Evolutionary conservation across 179 eudicot genomes (phyloP).

Genomic region (Sideroxylon spinosum): DNA sequence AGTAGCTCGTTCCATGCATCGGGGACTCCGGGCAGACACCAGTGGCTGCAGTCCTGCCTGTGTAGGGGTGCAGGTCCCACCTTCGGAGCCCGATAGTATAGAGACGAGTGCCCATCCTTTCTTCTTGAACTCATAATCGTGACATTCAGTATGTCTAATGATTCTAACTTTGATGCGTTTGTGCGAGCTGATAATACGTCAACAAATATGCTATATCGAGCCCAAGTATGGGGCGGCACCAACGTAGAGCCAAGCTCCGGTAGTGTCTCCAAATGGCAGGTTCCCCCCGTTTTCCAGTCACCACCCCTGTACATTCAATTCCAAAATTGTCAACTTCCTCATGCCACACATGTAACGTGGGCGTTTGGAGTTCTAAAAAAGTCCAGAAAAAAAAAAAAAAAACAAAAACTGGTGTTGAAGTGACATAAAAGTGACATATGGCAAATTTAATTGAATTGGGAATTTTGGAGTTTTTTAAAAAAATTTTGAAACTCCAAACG

Average conservation of each 20-base stretch:
- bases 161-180: conserved; percentile 18
- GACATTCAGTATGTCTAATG: conserved; percentile 43
- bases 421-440: too few species aligned
- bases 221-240: conserved; percentile 52
- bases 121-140: conserved; percentile 59
- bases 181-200: conserved; percentile 33
- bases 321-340: neutral
- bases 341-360: neutral
- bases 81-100: conserved; percentile 57
- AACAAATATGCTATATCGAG: conserved; percentile 35
- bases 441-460: too few species aligned
- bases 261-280: conserved; percentile 76
- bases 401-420: too few species aligned
- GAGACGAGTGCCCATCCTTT: conserved; percentile 79
- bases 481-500: too few species aligned
- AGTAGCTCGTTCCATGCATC: conserved; percentile 85
- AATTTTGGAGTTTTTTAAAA: too few species aligned
- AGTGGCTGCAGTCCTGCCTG: conserved; percentile 87
- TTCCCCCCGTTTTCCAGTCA: conserved; percentile 74
- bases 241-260: conserved; percentile 56
- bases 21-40: conserved; percentile 91
- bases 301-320: conserved; percentile 57
- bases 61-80: conserved; percentile 48
- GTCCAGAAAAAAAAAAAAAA: too few species aligned
- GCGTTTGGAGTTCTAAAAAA: too few species aligned